Evolutionary conservation across 306 rosid genomes (phyloP).

Genomic region (Abrus pulchellus): DNA sequence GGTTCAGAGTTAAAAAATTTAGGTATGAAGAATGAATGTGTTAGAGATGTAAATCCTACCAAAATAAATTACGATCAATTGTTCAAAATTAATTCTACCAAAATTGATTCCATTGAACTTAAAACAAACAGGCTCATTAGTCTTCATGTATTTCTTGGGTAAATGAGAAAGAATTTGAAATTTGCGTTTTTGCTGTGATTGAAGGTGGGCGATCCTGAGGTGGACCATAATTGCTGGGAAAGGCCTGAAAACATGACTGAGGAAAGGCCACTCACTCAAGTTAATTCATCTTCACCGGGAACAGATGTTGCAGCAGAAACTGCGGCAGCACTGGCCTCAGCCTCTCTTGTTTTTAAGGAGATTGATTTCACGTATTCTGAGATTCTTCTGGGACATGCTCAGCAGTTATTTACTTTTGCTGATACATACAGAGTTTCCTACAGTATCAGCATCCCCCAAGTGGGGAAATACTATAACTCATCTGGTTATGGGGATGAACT

Average conservation of each 20-base stretch:
- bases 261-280: slow-evolving; percentile 60
- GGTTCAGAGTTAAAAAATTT: too few species aligned
- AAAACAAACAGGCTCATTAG: too few species aligned
- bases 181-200: slow-evolving; percentile 18
- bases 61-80: too few species aligned
- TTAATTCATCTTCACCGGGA: slow-evolving; percentile 78
- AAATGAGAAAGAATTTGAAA: background rate
- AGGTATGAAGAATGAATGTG: too few species aligned
- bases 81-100: too few species aligned
- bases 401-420: slow-evolving; percentile 69
- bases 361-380: slow-evolving; percentile 58
- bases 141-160: too few species aligned
- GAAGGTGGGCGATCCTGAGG: slow-evolving; percentile 77
- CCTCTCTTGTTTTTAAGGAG: slow-evolving; percentile 71
- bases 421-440: slow-evolving; percentile 72
- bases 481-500: slow-evolving; percentile 83
- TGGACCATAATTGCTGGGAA: slow-evolving; percentile 84
- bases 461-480: slow-evolving; percentile 70
- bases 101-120: too few species aligned
- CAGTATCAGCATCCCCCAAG: slow-evolving; percentile 74
- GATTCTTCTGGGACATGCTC: slow-evolving; percentile 65
- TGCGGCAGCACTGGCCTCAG: slow-evolving; percentile 79
- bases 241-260: slow-evolving; percentile 72
- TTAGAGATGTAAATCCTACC: too few species aligned
- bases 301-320: slow-evolving; percentile 86